Evolutionary conservation across 306 rosid genomes (phyloP).

Genomic region (Vigna unguiculata): DNA sequence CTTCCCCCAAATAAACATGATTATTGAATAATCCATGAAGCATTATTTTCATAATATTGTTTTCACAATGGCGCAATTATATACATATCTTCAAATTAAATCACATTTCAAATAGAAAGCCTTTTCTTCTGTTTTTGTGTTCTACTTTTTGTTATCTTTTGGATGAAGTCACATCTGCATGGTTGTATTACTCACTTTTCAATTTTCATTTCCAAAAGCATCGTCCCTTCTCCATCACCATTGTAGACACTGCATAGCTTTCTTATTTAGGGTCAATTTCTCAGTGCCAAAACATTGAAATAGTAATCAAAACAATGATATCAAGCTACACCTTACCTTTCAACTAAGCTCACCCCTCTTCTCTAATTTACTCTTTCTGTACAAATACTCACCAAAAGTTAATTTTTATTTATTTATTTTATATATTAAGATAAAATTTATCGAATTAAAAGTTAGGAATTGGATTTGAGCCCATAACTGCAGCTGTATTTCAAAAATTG

Average conservation of each 20-base stretch:
- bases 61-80: conserved; percentile 9
- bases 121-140: no score
- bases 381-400: no score
- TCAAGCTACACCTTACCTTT: no score
- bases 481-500: conserved; percentile 15
- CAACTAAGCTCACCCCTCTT: no score
- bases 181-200: conserved; percentile 17
- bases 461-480: neutral
- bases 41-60: neutral
- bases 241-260: neutral
- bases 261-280: conserved; percentile 11
- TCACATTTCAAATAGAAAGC: neutral
- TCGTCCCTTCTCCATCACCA: neutral
- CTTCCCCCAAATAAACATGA: neutral
- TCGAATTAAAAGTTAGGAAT: no score
- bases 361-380: no score
- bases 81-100: conserved; percentile 21
- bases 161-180: conserved; percentile 19
- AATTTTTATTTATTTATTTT: no score
- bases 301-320: no score
- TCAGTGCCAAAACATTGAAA: neutral
- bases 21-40: conserved; percentile 32
- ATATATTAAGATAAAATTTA: no score
- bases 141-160: neutral
- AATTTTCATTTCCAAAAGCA: conserved; percentile 33